Evolutionary conservation across 1,284 basidiomycete species (phyloP).

Genomic region (Cutaneotrichosporon curvatum): DNA sequence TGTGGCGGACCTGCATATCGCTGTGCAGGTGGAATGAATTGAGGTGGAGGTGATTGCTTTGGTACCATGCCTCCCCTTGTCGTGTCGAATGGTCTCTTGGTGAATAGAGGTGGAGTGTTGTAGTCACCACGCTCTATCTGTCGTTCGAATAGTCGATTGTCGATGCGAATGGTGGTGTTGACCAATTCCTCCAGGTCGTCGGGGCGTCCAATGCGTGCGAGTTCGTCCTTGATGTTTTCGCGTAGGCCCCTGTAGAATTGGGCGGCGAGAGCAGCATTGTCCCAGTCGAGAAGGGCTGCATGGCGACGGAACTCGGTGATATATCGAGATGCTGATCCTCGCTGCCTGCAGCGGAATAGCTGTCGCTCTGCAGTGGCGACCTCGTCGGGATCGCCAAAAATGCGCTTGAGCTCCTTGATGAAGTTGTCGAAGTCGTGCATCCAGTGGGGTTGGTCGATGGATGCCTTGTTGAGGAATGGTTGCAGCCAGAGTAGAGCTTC

Average conservation of each 20-base stretch:
- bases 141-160: constrained; percentile 14
- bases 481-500: constrained; percentile 19
- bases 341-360: constrained; percentile 13
- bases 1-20: no score
- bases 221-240: constrained; percentile 15
- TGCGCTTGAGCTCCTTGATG: constrained; percentile 5
- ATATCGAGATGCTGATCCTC: constrained; percentile 12
- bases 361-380: constrained; percentile 8
- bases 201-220: constrained; percentile 2
- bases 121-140: constrained; percentile 3
- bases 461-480: constrained; percentile 2
- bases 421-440: constrained; percentile 6
- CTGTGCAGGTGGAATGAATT: no score
- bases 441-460: no score
- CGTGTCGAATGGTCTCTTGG: neutral
- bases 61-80: neutral
- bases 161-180: constrained; percentile 6
- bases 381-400: constrained; percentile 16
- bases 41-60: neutral
- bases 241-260: constrained; percentile 20
- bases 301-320: constrained; percentile 11
- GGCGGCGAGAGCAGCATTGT: constrained; percentile 11
- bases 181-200: constrained; percentile 1
- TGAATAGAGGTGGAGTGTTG: no score
- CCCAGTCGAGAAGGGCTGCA: constrained; percentile 11